These are phyloP conservation scores for Fusarium luffae DNA, from an alignment of 2,329 filamentous ascomycete genomes.

Conservation along the genomic window DNA sequence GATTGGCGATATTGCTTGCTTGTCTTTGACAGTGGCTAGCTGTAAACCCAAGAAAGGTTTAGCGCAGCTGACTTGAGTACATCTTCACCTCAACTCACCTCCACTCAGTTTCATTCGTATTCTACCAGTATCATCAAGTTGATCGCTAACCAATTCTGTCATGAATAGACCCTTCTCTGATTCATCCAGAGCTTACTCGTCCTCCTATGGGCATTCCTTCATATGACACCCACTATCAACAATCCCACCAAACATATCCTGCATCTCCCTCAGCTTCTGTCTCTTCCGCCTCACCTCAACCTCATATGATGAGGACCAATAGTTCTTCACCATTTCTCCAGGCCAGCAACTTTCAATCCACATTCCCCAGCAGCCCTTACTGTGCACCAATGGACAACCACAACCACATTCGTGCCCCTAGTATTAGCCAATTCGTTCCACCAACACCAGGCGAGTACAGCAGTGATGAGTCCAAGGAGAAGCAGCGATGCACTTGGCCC, in stretches of 20 bases:
- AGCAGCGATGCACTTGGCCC: constrained; percentile 79
- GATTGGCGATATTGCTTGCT: constrained; percentile 37
- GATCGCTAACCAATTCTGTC: constrained; percentile 52
- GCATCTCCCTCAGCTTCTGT: constrained; percentile 73
- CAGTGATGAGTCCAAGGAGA: constrained; percentile 73
- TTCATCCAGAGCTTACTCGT: constrained; percentile 65
- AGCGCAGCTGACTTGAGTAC: constrained; percentile 23
- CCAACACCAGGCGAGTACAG: constrained; percentile 68
- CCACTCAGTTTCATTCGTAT: constrained; percentile 7
- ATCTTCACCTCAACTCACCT: constrained; percentile 16
- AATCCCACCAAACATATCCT: constrained; percentile 61
- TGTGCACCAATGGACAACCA: constrained; percentile 57
- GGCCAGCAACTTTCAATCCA: constrained; percentile 63
- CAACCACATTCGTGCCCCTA: constrained; percentile 69
- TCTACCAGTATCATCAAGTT: constrained; percentile 8
- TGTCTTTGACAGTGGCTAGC: constrained; percentile 40
- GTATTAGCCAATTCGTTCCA: constrained; percentile 76
- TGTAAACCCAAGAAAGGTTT: constrained; percentile 31
- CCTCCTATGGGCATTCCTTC: constrained; percentile 58
- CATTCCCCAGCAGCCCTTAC: constrained; percentile 66
- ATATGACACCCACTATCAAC: constrained; percentile 62
- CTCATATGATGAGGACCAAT: constrained; percentile 60
- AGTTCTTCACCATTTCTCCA: constrained; percentile 76
- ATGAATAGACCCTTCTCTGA: constrained; percentile 64
- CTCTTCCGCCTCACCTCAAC: constrained; percentile 64